Conservation (phyloP, 2,329 filamentous ascomycete genomes). For the Cercospora citrullina region DNA sequence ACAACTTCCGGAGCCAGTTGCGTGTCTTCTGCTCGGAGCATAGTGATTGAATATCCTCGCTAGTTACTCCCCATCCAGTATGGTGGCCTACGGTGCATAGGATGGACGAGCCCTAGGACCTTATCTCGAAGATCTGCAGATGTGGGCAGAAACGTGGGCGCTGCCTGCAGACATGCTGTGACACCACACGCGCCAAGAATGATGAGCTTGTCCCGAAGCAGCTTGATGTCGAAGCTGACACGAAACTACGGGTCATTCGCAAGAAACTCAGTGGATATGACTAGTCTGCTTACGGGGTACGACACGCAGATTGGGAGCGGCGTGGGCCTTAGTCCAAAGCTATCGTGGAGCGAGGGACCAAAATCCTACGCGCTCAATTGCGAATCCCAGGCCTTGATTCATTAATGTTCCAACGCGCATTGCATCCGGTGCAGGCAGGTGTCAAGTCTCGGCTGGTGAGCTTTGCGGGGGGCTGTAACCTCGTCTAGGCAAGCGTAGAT, state of each 20-base stretch:
- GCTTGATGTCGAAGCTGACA: not conserved
- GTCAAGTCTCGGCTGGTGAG: not conserved
- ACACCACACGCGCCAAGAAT: not conserved
- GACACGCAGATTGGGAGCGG: not conserved
- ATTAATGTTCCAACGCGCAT: not conserved
- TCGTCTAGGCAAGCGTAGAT: not conserved
- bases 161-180: not conserved
- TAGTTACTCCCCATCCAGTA: not conserved
- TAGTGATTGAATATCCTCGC: not conserved
- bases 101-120: not conserved
- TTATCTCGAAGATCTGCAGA: not conserved
- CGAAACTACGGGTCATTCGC: constrained; percentile 1
- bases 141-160: not conserved
- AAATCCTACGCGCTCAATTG: not conserved
- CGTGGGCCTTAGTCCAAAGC: not conserved
- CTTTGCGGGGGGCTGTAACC: not conserved
- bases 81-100: not conserved
- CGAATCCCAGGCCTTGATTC: not conserved
- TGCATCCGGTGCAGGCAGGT: not conserved
- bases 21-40: not conserved
- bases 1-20: not conserved
- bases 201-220: not conserved
- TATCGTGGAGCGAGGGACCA: not conserved
- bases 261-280: not conserved
- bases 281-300: not conserved